Base-by-base conservation (phyloP, 208 protist species). In the Acanthamoeba quina region DNA sequence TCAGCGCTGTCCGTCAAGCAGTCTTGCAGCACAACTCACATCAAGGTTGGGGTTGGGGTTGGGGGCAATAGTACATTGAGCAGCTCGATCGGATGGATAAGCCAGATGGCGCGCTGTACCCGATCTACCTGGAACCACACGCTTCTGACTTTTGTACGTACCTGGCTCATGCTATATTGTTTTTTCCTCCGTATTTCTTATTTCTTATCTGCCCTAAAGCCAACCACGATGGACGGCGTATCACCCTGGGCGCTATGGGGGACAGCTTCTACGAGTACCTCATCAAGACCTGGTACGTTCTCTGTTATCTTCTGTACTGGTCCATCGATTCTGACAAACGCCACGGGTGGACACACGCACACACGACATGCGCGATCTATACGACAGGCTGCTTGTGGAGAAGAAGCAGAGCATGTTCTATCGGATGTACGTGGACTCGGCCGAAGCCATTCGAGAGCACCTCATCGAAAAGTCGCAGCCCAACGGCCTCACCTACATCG, bases 221-320 rank as follows among this genome's bases (percentile, higher is more conserved):
- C 24, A 1, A n/a, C 68, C 0, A 78, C 5, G 68, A 44, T 31
- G 37, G n/a, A 19, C 7, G n/a, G 17, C 29, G 60, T 0, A 52
- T 97, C 6, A 96, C 97, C 15, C 90, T 97, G 24, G 97, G 96
- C 26, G 95, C 95, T 6, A 64, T 97, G 3, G 95, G 95, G n/a
- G 97, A 98, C 85, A 96, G 94, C 26, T 98, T 96, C 80, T 98
- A 96, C 94, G 97, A 98, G 72, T 98, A 98, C 72, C 66, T 97
- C n/a, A 31, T 98, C 24, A 97, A 97, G 74, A 72, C 94, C n/a
- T 97, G 72, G 74, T 31, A 6, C 15, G 21, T 56, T 13, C 17
- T 56, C 17, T 56, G 49, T 19, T 5, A 5, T 56, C 37, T 56
- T 21, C 11, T 11, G 15, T 13, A 2, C 52, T 19, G 0, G 17